Evolutionary conservation across 192 early-diverging fungal genomes (phyloP).

Genomic region (Mortierella hygrophila): DNA sequence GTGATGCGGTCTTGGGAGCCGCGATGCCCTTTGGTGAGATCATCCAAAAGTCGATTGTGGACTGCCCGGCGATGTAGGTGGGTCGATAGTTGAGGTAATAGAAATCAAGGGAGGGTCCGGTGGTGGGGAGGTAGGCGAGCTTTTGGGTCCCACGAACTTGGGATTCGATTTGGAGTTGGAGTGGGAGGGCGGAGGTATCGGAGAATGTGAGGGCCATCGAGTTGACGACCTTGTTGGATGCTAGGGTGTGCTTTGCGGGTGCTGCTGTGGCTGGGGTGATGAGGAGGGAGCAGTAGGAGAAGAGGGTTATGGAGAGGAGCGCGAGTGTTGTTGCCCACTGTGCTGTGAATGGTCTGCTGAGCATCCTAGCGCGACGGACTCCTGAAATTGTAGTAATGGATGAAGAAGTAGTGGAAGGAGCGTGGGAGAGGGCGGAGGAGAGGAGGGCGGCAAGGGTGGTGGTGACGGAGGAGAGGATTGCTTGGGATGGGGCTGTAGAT

Average conservation of each 20-base stretch:
- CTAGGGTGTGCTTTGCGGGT: background rate
- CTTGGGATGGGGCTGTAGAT: slow-evolving; percentile 3
- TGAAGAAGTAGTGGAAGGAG: background rate
- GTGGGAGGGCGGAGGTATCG: background rate
- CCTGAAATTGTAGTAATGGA: background rate
- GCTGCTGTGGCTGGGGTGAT: slow-evolving; percentile 7
- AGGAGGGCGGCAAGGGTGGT: background rate
- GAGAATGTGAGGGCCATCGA: slow-evolving; percentile 13
- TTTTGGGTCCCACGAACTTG: slow-evolving; percentile 5
- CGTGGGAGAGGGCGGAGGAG: background rate
- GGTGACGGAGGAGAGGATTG: background rate
- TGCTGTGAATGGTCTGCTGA: background rate
- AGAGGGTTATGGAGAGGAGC: background rate
- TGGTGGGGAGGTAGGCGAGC: slow-evolving; percentile 21
- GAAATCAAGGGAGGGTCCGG: slow-evolving; percentile 7
- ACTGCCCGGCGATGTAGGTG: background rate
- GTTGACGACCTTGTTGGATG: background rate
- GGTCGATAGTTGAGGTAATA: slow-evolving; percentile 33
- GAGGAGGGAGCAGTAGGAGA: background rate
- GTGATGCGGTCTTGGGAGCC: background rate
- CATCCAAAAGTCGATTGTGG: slow-evolving; percentile 32
- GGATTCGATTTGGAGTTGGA: slow-evolving; percentile 27
- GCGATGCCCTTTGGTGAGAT: slow-evolving; percentile 7
- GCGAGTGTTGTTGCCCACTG: background rate
- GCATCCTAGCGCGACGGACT: background rate